Conservation (phyloP, 495 filamentous ascomycete species). For the Pseudevernia furfuracea region DNA sequence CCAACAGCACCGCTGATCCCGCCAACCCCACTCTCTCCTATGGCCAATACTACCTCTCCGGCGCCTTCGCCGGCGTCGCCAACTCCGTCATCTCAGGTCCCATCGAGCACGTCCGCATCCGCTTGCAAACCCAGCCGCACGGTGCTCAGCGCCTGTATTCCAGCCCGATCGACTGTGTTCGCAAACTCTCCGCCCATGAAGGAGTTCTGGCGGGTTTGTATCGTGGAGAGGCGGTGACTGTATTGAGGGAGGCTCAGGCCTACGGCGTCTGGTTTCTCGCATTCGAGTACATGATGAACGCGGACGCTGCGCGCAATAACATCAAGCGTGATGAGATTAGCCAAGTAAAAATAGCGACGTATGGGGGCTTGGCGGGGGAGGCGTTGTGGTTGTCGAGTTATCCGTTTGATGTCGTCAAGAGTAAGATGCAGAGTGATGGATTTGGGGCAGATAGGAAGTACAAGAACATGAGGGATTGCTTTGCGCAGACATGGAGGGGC, state of each 20-base stretch:
- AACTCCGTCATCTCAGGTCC: slow-evolving; percentile 84
- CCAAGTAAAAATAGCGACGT: slow-evolving; percentile 77
- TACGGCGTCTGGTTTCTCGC: slow-evolving; percentile 93
- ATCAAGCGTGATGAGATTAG: slow-evolving; percentile 68
- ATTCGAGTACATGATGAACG: slow-evolving; percentile 95
- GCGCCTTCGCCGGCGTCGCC: slow-evolving; percentile 85
- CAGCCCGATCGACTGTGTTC: slow-evolving; percentile 84
- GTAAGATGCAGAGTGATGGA: slow-evolving; percentile 98
- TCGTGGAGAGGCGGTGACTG: slow-evolving; percentile 77
- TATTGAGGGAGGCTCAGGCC: slow-evolving; percentile 83
- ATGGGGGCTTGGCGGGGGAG: slow-evolving; percentile 91
- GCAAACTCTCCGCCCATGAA: slow-evolving; percentile 61
- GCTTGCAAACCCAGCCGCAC: slow-evolving; percentile 96
- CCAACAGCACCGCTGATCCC: slow-evolving; percentile 47
- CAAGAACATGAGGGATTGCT: slow-evolving; percentile 81
- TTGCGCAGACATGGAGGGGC: slow-evolving; percentile 66
- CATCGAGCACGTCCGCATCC: slow-evolving; percentile 95
- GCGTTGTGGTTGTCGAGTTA: slow-evolving; percentile 88
- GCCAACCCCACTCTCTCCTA: slow-evolving; percentile 53
- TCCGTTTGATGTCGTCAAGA: slow-evolving; percentile 95
- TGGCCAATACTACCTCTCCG: slow-evolving; percentile 79
- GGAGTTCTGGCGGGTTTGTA: slow-evolving; percentile 68
- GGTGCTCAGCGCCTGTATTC: slow-evolving; percentile 66
- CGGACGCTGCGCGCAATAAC: slow-evolving; percentile 67
- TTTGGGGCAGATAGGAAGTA: slow-evolving; percentile 65